Evolutionary conservation across 805 yeast species (phyloP).

Genomic region (Lipomyces yamadae): DNA sequence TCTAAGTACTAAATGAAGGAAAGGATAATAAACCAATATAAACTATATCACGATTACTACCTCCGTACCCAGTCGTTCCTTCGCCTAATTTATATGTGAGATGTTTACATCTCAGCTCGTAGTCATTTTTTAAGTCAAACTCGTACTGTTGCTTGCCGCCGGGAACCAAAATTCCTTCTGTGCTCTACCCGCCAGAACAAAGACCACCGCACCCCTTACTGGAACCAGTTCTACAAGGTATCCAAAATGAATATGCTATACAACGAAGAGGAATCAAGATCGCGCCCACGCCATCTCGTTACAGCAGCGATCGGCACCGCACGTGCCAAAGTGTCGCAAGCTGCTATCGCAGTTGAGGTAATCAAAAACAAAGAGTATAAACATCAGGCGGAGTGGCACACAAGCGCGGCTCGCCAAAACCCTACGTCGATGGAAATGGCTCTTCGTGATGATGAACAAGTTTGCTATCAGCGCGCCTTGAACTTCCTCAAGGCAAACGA

Average conservation of each 20-base stretch:
- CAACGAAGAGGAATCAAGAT: background rate
- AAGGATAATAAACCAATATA: background rate
- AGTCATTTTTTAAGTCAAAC: background rate
- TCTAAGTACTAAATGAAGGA: background rate
- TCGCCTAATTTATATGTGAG: background rate
- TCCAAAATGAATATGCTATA: constrained; percentile 1
- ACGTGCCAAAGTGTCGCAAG: background rate
- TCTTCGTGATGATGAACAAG: too few relatives aligned
- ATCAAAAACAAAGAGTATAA: background rate
- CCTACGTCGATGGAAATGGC: background rate
- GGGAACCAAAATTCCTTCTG: background rate
- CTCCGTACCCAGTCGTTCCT: too few relatives aligned
- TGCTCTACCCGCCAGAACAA: background rate
- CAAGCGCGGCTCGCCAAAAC: background rate
- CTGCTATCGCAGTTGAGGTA: background rate
- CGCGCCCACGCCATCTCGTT: background rate
- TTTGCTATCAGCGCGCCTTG: too few relatives aligned
- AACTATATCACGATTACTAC: background rate
- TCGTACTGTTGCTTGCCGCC: constrained; percentile 1
- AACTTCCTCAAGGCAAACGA: background rate
- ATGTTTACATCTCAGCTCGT: background rate
- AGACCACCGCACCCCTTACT: background rate
- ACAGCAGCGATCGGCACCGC: background rate
- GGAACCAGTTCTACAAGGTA: background rate
- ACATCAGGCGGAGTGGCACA: background rate